These are phyloP conservation scores for Fusarium tricinctum DNA, from an alignment of 2,329 filamentous ascomycete species.

Conservation along the genomic window DNA sequence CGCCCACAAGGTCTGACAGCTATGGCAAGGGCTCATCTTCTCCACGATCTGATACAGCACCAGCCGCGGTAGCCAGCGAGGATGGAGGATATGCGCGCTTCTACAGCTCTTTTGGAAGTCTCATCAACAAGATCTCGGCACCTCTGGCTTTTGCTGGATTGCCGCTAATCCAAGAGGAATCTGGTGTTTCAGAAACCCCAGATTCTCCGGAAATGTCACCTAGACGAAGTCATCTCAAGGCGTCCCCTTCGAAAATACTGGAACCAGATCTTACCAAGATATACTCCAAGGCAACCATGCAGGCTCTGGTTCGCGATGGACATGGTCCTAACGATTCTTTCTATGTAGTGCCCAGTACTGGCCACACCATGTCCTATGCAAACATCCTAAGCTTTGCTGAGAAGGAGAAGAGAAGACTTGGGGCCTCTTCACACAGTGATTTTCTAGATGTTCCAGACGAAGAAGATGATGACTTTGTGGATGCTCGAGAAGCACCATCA, in stretches of 20 bases:
- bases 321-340: conserved; percentile 81
- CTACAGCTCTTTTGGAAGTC: conserved; percentile 89
- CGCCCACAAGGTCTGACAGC: conserved; percentile 45
- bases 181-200: conserved; percentile 49
- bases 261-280: conserved; percentile 82
- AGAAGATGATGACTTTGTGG: conserved; percentile 88
- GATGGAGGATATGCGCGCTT: conserved; percentile 92
- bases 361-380: conserved; percentile 93
- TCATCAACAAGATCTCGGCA: conserved; percentile 90
- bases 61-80: conserved; percentile 47
- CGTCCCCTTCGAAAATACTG: conserved; percentile 48
- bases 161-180: conserved; percentile 75
- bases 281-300: conserved; percentile 87
- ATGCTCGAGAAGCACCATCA: conserved; percentile 78
- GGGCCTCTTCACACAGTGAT: conserved; percentile 64
- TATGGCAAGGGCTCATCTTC: conserved; percentile 47
- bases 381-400: conserved; percentile 82
- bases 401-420: conserved; percentile 74
- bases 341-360: conserved; percentile 93
- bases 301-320: conserved; percentile 79
- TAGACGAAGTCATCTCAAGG: conserved; percentile 56
- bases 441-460: conserved; percentile 68
- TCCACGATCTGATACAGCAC: conserved; percentile 46
- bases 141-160: conserved; percentile 94
- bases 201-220: conserved; percentile 57